Conservation (phyloP, 176 grass and related monocot species). For the Secale cereale region DNA sequence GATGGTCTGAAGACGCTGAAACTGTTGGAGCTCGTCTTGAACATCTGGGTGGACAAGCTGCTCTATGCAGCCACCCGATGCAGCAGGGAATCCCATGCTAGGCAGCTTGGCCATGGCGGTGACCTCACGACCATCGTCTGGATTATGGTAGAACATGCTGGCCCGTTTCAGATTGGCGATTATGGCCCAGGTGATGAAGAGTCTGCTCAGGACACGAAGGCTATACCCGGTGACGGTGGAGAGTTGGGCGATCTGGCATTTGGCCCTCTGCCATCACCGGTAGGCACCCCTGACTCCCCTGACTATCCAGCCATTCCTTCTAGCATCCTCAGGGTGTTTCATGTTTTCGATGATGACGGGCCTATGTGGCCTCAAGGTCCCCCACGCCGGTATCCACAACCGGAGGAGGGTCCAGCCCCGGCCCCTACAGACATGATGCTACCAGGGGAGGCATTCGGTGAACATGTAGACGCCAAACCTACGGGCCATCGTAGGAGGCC, state of each 20-base stretch:
- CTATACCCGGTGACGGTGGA: neutral
- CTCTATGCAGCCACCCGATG: neutral
- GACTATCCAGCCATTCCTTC: too few species aligned
- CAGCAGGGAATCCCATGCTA: constrained; percentile 5
- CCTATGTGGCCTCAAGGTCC: too few species aligned
- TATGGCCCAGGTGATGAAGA: neutral
- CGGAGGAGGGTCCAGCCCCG: too few species aligned
- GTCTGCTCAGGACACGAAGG: neutral
- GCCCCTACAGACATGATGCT: too few species aligned
- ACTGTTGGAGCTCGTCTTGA: neutral
- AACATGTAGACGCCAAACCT: neutral
- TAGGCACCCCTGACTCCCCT: too few species aligned
- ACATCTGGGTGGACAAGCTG: neutral
- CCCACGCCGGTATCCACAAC: too few species aligned
- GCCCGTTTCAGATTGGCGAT: neutral
- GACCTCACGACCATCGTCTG: neutral
- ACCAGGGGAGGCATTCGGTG: too few species aligned
- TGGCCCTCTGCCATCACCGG: too few species aligned
- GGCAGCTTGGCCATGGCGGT: constrained; percentile 10
- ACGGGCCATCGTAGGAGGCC: neutral
- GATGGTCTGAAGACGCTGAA: rapidly evolving
- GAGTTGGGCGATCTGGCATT: too few species aligned
- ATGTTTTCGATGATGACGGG: too few species aligned
- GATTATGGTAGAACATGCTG: neutral
- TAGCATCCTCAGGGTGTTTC: too few species aligned